Evolutionary conservation across 129 eudicot genomes (phyloP).

Genomic region (Tagetes erecta): DNA sequence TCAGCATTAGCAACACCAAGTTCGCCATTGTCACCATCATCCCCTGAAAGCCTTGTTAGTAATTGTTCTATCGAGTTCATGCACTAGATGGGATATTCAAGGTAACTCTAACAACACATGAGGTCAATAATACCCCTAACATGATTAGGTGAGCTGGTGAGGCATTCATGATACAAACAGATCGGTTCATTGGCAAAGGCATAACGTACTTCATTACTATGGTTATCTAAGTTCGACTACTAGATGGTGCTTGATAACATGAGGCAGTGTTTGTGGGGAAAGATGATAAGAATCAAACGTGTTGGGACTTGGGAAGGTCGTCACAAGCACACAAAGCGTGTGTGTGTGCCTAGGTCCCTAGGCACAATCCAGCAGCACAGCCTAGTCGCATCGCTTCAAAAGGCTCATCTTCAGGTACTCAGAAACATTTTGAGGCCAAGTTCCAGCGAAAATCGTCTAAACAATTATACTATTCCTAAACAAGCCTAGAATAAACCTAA

Average conservation of each 20-base stretch:
- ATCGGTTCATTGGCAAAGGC: neutral
- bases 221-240: neutral
- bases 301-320: neutral
- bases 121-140: neutral
- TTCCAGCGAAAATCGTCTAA: no score
- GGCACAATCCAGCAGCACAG: no score
- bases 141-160: neutral
- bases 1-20: constrained; percentile 46
- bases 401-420: no score
- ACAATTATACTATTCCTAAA: no score
- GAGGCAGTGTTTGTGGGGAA: neutral
- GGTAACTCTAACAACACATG: neutral
- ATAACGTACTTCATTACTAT: neutral
- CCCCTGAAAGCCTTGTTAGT: constrained; percentile 40
- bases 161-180: neutral
- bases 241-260: neutral
- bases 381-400: no score
- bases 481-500: no score
- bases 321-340: no score
- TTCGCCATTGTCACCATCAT: constrained; percentile 45
- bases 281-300: neutral
- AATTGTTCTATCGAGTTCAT: constrained; percentile 18
- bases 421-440: no score
- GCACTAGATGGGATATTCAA: constrained; percentile 18
- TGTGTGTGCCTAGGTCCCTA: no score